A percentile compares a stretch with the other conserved stretches of the same genome.
Evolutionary conservation across 1,284 basidiomycete genomes (phyloP).

Genomic region (Wallemia hederae): DNA sequence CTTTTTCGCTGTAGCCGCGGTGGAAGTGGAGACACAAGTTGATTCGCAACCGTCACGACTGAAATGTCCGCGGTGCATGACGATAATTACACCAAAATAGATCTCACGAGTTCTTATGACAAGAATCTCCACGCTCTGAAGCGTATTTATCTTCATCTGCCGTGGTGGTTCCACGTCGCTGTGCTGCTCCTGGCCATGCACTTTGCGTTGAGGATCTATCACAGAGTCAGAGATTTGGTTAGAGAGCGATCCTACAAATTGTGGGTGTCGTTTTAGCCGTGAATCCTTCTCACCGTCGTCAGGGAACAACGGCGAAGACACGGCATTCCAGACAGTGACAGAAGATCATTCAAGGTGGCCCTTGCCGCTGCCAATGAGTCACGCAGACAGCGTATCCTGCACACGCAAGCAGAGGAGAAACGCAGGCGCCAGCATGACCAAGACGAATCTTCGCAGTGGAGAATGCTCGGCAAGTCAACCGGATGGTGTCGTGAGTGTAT

Average conservation of each 20-base stretch:
- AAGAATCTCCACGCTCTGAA: background rate
- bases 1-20: too few species aligned
- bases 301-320: background rate
- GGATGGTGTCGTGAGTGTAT: background rate
- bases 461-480: background rate
- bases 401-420: background rate
- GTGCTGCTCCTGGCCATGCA: background rate
- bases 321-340: constrained; percentile 2
- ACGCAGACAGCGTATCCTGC: background rate
- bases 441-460: background rate
- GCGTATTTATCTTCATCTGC: background rate
- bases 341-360: background rate
- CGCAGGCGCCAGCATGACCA: background rate
- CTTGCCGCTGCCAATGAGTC: constrained; percentile 1
- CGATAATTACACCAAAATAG: background rate
- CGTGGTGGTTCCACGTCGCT: background rate
- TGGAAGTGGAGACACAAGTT: background rate
- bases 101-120: background rate
- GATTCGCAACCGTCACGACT: background rate
- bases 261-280: background rate
- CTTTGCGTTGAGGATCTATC: background rate
- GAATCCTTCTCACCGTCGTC: background rate
- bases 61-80: background rate
- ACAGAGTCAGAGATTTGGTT: background rate
- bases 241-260: background rate